Evolutionary conservation across 2,329 filamentous ascomycete genomes (phyloP), one percentile per base, ranked within the genome.

Genomic region (Triangularia verruculosa): DNA sequence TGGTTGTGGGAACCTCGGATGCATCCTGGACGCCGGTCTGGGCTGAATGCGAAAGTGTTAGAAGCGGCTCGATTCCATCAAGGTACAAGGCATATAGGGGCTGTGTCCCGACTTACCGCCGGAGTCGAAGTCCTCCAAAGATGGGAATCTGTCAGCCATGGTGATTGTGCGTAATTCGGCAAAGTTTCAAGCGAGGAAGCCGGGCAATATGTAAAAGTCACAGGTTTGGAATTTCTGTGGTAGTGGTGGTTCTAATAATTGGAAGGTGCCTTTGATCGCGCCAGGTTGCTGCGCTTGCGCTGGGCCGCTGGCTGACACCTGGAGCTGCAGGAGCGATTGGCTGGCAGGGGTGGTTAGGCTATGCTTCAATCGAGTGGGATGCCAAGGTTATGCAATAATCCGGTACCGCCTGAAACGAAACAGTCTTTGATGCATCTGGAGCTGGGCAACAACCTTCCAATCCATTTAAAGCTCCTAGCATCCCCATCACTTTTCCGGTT

Each of bases 111-210:
- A 61, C 81, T 76, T 77, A 87, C 85, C 83, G 71, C 84, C 85
- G 28, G 84, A 84, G 76, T 90, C 88, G 74, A 93, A 90, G 73
- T 93, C 90, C 77, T 93, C 90, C 71, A 93, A 79, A 54, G 90
- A 91, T 71, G 90, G 90, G 76, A 93, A 93, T 72, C 89, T 82
- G 78, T 92, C 89, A 57, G 90, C 90, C 90, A 93, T 93, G 53
- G 72, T 79, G 59, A 61, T 57, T 59, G 20, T 25, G 34, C 12
- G 22, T 47, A 17, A n/a, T 59, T 12, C 15, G 2, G 11, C 20
- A 22, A 17, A 54, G 12, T 15, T 28, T 25, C 20, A 54, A 54
- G 51, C 51, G 22, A 8, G n/a, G 55, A 17, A 4, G 24, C 20
- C 13, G 8, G 25, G 39, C 9, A 51, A 59, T 32, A 25, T 57